Percentiles rank a stretch among this genome's conserved stretches.
Conservation (phyloP, 257 asterid species). For the Gynochthodes officinalis region DNA sequence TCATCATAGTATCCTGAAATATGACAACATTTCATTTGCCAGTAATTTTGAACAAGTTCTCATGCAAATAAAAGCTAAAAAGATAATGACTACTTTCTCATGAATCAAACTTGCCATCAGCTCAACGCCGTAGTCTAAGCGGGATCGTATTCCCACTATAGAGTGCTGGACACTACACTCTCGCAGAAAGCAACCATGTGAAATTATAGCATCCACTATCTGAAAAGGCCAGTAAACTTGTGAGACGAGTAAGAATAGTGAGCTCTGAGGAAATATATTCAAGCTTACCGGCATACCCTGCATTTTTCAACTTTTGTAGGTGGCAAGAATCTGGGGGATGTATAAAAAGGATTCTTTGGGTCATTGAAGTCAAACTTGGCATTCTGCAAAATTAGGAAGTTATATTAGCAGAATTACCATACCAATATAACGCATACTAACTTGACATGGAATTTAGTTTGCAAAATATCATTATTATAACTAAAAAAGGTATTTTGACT, state of each 20-base stretch:
- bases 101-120: slow-evolving; percentile 46
- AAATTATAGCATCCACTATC: slow-evolving; percentile 82
- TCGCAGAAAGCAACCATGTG: slow-evolving; percentile 88
- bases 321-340: slow-evolving; percentile 86
- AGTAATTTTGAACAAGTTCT: neutral
- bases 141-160: slow-evolving; percentile 80
- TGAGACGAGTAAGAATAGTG: slow-evolving; percentile 17
- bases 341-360: slow-evolving; percentile 83
- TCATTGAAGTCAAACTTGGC: slow-evolving; percentile 74
- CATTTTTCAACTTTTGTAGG: slow-evolving; percentile 88
- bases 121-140: slow-evolving; percentile 82
- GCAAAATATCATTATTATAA: neutral
- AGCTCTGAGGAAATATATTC: neutral
- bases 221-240: slow-evolving; percentile 27
- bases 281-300: slow-evolving; percentile 51
- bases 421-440: neutral
- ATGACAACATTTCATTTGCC: neutral
- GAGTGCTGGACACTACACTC: slow-evolving; percentile 83
- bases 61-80: neutral
- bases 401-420: slow-evolving; percentile 13
- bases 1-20: slow-evolving; percentile 91
- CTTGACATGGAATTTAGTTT: neutral
- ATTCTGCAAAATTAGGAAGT: slow-evolving; percentile 48
- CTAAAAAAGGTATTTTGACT: neutral
- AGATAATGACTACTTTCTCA: neutral